Evolutionary conservation across 371 early-diverging fungal genomes (phyloP), one percentile per base, ranked within the genome.

Genomic region (Zychaea mexicana): DNA sequence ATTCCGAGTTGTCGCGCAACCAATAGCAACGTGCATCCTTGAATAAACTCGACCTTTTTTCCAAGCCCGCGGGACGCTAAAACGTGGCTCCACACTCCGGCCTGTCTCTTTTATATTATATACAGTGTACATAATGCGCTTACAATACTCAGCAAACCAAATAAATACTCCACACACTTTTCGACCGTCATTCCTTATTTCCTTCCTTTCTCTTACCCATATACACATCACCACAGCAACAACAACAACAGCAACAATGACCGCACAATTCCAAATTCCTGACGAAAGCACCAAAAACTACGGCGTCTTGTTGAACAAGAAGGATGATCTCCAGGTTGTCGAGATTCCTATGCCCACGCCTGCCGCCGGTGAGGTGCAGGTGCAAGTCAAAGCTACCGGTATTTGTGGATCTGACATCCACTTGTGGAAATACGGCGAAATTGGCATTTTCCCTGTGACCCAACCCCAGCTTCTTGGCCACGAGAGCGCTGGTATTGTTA

Each of bases 401-500:
- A 77, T 77, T 26, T 77, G 77, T 60, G 80, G 80, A 28, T 76
- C 77, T 9, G 79, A 79, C 36, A 57, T 76, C 31, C 79, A 79
- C 59, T 53, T 76, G 54, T 79, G 79, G 74, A 76, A 76, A 45
- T 64, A 79, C 60, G 79, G 77, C 39, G 74, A 74, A 36, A 79
- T 79, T 49, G 79, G 79, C 66, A 79, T 79, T n/a, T 79, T 79
- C 57, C 72, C 71, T 32, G 74, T 74, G 2, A 72, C 61, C 3
- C 52, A 57, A 0, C 79, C 79, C 47, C 71, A 69, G 28, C 52
- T 79, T 13, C 69, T 80, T 73, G 83, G 83, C 2, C 81, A 80
- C 55, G 83, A 83, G 62, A 74, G 74, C 56, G 73, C 81, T 49
- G 83, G 83, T 21, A 52, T 78, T 26, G 74, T 83, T 13, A 71